phyloP scores from a whole-genome alignment of 2,329 filamentous ascomycete genomes.

The Aspergillus nomiae region DNA sequence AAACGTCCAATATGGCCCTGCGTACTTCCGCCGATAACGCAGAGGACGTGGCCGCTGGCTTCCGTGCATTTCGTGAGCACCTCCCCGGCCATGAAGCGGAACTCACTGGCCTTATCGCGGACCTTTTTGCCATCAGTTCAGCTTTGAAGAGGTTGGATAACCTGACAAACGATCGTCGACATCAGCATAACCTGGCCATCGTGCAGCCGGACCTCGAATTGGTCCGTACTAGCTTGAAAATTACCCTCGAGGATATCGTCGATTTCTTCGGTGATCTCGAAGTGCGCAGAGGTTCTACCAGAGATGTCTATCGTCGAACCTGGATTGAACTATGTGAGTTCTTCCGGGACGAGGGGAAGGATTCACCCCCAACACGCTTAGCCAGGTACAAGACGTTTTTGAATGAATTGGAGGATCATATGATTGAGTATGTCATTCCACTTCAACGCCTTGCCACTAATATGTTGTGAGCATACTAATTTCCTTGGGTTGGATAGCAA shows the following conservation, averaged over 20 bases:
- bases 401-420: constrained; percentile 44
- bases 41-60: constrained; percentile 55
- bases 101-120: constrained; percentile 56
- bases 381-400: constrained; percentile 55
- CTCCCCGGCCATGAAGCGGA: constrained; percentile 55
- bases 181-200: constrained; percentile 39
- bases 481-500: constrained; percentile 22
- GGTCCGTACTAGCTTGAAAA: constrained; percentile 51
- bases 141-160: constrained; percentile 52
- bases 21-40: constrained; percentile 49
- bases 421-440: constrained; percentile 47
- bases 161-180: constrained; percentile 42
- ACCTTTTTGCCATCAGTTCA: constrained; percentile 57
- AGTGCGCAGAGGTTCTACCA: constrained; percentile 24
- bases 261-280: constrained; percentile 47
- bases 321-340: constrained; percentile 54
- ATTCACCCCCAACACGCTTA: constrained; percentile 50
- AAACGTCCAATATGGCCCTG: constrained; percentile 40
- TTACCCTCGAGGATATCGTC: constrained; percentile 55
- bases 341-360: constrained; percentile 50
- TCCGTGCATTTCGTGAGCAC: constrained; percentile 53
- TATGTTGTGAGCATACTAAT: constrained; percentile 13
- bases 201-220: constrained; percentile 53
- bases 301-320: constrained; percentile 47
- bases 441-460: background rate